Conservation (phyloP, 768 basidiomycete genomes). For the Infundibulicybe gibba region DNA sequence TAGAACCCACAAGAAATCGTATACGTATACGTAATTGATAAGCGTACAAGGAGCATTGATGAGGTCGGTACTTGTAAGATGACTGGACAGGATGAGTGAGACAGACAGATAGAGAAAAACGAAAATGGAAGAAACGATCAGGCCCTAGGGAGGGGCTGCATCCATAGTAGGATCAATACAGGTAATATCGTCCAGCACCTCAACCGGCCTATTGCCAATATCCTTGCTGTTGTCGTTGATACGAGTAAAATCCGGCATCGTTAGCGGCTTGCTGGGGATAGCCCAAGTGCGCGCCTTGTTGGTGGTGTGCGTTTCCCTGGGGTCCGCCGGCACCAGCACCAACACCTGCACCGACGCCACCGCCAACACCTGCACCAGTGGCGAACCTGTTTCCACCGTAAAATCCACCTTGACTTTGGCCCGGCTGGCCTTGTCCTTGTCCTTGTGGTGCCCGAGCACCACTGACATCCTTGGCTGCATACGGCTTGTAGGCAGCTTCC, state of each 20-base stretch:
- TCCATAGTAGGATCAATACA: neutral
- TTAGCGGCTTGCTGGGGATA: conserved; percentile 58
- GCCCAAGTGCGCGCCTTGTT: conserved; percentile 48
- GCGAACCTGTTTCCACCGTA: conserved; percentile 46
- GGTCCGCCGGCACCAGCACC: conserved; percentile 31
- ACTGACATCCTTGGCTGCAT: conserved; percentile 63
- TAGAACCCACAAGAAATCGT: no score
- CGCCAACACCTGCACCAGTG: conserved; percentile 23
- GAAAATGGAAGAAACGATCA: neutral
- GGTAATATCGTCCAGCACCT: neutral
- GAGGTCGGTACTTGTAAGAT: neutral
- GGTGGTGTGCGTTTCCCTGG: conserved; percentile 38
- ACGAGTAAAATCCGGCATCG: conserved; percentile 69
- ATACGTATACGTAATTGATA: no score
- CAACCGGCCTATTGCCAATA: conserved; percentile 52
- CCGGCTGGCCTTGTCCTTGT: conserved; percentile 41
- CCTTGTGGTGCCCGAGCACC: conserved; percentile 43
- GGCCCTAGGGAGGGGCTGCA: neutral
- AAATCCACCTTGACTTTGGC: conserved; percentile 48
- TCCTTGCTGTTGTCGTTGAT: conserved; percentile 62
- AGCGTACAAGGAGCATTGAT: no score
- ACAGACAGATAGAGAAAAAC: conserved; percentile 1
- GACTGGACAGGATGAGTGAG: conserved; percentile 3
- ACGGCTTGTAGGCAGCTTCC: conserved; percentile 74
- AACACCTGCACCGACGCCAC: conserved; percentile 27